Base-by-base conservation (phyloP, 2,329 filamentous ascomycete genomes). In the Zymoseptoria passerinii region DNA sequence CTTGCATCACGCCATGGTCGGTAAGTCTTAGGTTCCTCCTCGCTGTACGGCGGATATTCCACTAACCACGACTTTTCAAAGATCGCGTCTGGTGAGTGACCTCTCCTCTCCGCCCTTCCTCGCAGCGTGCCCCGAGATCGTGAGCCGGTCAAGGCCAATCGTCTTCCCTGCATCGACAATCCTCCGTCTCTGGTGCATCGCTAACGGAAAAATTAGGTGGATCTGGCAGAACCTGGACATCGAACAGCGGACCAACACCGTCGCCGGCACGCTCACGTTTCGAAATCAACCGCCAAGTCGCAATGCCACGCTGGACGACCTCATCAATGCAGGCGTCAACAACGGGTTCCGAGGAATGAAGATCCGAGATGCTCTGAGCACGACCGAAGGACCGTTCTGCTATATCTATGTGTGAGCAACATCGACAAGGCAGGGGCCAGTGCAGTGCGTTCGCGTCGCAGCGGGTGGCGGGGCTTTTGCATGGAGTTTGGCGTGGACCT, bases 211-310 rank as follows among this genome's bases (percentile, higher is more conserved):
- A 1, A 62, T 74, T 1, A 81, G 72, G 69, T 77, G 74, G 72
- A 78, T 76, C 5, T 82, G 79, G 79, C 78, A 81, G 65, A 76
- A 75, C 57, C 65, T 72, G 48, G 72, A 79, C 53, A 59, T 72
- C 18, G 59, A 65, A 51, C 68, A 68, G 4, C 69, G 77, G 48
- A n/a, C 29, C n/a, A 51, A 55, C 9, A 58, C 58, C 8, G 58
- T 63, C 23, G 61, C 28, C 9, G 60, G 58, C 18, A 63, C 61
- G 16, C 52, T 57, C 1, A 63, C 61, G 3, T 48, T 54, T 10
- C 60, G 60, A 19, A 63, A 63, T 28, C 28, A 3, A 0, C 61
- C 61, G 20, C 61, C 61, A 9, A 59, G 56, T 35, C 20, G 58
- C 8, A 61, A 64, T 44, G 52, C 58, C 4, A 64, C 60, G 2